These are phyloP conservation scores for Xylaria hypoxylon DNA, from an alignment of 2,329 filamentous ascomycete genomes.

Conservation along the genomic window DNA sequence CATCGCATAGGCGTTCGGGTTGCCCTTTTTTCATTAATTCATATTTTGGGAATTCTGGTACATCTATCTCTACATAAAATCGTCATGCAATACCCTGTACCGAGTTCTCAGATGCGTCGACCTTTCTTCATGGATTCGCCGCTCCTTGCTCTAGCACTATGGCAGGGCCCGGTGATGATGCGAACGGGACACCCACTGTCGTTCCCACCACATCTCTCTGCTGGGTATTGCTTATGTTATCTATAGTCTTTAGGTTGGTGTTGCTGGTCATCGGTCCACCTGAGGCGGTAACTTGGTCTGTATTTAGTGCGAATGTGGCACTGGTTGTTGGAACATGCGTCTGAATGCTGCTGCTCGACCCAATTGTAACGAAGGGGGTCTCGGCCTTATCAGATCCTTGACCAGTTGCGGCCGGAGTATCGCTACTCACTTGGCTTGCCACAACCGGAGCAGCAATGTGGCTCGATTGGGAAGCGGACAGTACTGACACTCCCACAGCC, in stretches of 20 bases:
- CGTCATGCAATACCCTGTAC: constrained; percentile 45
- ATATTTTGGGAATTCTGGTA: constrained; percentile 37
- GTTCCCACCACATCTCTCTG: not conserved
- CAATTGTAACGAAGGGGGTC: not conserved
- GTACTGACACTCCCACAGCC: not conserved
- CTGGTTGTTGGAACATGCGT: constrained; percentile 30
- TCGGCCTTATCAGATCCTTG: not conserved
- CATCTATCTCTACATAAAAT: constrained; percentile 41
- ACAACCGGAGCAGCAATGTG: not conserved
- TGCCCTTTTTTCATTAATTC: constrained; percentile 37
- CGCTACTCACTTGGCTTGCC: not conserved
- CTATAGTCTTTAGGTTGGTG: not conserved
- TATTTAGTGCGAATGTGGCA: constrained; percentile 29
- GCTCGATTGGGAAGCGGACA: constrained; percentile 1
- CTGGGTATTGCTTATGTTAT: not conserved
- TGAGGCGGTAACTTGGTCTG: constrained; percentile 1
- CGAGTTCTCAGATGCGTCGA: constrained; percentile 22
- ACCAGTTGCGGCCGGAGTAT: constrained; percentile 3
- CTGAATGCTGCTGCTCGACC: constrained; percentile 9
- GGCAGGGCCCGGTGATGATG: constrained; percentile 15
- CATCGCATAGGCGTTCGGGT: constrained; percentile 45
- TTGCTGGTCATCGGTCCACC: constrained; percentile 4
- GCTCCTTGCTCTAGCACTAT: constrained; percentile 16
- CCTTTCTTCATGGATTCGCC: constrained; percentile 26
- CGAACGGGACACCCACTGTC: not conserved